Evolutionary conservation across 345 rosid genomes (phyloP).

Genomic region (Heritiera littoralis): DNA sequence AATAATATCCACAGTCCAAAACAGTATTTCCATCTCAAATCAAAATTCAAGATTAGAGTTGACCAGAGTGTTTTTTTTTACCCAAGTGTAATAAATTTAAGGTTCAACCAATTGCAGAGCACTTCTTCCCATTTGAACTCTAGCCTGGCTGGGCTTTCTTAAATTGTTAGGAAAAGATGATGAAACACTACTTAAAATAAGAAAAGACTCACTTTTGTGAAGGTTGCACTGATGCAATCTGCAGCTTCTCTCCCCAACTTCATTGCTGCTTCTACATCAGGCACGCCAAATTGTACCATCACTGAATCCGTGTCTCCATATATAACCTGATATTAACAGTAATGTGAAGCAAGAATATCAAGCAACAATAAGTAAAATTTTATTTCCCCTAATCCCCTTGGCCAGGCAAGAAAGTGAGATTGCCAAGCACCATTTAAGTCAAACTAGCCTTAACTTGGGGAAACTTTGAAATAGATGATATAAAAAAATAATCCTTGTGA

Average conservation of each 20-base stretch:
- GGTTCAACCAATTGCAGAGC: neutral
- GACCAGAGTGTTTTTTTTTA: neutral
- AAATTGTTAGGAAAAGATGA: neutral
- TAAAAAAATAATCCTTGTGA: neutral
- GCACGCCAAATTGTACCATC: slow-evolving; percentile 96
- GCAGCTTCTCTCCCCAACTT: slow-evolving; percentile 96
- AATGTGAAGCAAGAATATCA: slow-evolving; percentile 1
- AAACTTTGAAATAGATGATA: neutral
- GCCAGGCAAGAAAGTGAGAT: neutral
- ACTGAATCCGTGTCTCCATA: slow-evolving; percentile 99
- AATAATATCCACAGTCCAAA: neutral
- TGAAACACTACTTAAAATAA: slow-evolving; percentile 10
- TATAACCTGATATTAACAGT: slow-evolving; percentile 56
- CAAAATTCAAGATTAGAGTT: neutral
- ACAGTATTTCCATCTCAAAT: neutral
- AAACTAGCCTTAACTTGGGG: neutral
- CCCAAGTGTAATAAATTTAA: slow-evolving; percentile 5
- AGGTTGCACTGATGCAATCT: slow-evolving; percentile 77
- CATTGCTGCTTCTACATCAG: slow-evolving; percentile 81
- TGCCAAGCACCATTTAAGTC: neutral
- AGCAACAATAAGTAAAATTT: neutral
- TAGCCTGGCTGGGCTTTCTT: neutral
- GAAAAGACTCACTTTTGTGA: slow-evolving; percentile 58
- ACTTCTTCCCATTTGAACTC: neutral
- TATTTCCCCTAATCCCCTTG: neutral